These are phyloP conservation scores for Metarhizium album DNA, from an alignment of 2,329 filamentous ascomycete genomes.

Conservation along the genomic window DNA sequence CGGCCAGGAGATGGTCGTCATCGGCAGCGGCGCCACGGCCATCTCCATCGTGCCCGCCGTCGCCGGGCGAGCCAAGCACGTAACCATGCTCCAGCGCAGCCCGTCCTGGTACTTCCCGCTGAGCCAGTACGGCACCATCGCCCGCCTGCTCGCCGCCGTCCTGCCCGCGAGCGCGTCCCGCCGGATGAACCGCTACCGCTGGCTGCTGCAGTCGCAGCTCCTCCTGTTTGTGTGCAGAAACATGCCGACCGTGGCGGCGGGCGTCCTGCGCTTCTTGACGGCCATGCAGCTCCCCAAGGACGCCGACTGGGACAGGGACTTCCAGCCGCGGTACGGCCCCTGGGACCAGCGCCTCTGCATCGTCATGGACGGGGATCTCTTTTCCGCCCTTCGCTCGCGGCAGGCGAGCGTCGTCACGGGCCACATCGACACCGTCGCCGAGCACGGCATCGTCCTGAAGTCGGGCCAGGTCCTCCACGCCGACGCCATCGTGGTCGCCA, in stretches of 20 bases:
- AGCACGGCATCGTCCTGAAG: constrained; percentile 30
- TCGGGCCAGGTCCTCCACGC: constrained; percentile 35
- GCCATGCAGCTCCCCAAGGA: constrained; percentile 34
- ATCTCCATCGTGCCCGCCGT: constrained; percentile 54
- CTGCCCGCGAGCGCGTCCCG: constrained; percentile 33
- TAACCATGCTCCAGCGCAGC: constrained; percentile 61
- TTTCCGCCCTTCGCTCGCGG: constrained; percentile 25
- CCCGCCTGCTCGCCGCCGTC: constrained; percentile 24
- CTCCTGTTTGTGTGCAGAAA: constrained; percentile 35
- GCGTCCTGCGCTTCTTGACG: constrained; percentile 30
- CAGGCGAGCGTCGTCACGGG: constrained; percentile 33
- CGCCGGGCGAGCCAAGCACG: constrained; percentile 42
- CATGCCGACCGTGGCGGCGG: constrained; percentile 35
- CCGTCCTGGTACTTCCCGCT: constrained; percentile 50
- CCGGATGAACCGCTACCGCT: constrained; percentile 35
- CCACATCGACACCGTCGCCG: constrained; percentile 33
- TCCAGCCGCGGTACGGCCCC: constrained; percentile 42
- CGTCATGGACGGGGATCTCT: constrained; percentile 36
- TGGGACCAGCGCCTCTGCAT: constrained; percentile 65
- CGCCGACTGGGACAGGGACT: constrained; percentile 39
- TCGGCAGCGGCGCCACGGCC: constrained; percentile 58
- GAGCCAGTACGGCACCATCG: constrained; percentile 29
- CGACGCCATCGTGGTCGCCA: constrained; percentile 55
- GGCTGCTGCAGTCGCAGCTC: constrained; percentile 30
- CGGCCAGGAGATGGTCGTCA: constrained; percentile 52